Conservation (phyloP, 768 basidiomycete genomes). For the Kwoniella bestiolae region DNA sequence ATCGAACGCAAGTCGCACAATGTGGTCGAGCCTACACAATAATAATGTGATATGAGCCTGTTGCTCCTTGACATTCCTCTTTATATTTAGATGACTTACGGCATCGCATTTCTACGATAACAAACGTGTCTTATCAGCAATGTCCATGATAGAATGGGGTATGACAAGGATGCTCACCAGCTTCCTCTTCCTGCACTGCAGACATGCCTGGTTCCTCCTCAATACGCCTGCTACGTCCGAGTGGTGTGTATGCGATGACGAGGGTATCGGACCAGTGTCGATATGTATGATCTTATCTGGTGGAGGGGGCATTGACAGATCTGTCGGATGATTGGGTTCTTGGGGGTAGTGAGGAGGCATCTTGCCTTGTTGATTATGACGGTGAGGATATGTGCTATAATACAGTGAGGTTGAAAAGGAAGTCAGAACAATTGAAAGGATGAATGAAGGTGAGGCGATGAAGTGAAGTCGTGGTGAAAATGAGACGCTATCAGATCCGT, state of each 20-base stretch:
- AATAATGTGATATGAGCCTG: not conserved
- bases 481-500: no score
- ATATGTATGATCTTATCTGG: conserved; percentile 17
- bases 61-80: no score
- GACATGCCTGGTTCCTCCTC: conserved; percentile 51
- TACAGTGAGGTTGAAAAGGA: not conserved
- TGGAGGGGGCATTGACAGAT: conserved; percentile 13
- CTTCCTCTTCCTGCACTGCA: conserved; percentile 48
- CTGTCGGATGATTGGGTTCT: conserved; percentile 2
- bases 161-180: conserved; percentile 26
- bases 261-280: conserved; percentile 13
- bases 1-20: conserved; percentile 49
- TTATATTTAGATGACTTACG: conserved; percentile 16
- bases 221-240: conserved; percentile 43
- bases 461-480: no score
- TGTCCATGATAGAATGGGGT: not conserved
- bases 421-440: not conserved
- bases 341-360: conserved; percentile 6
- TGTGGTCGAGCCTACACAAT: conserved; percentile 46
- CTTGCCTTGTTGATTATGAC: not conserved
- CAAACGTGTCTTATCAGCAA: conserved; percentile 5
- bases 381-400: not conserved
- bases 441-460: not conserved
- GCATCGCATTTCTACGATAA: conserved; percentile 52
- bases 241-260: conserved; percentile 1